Evolutionary conservation across 1,139 yeast genomes (phyloP).

Genomic region (Pichia cactophila): DNA sequence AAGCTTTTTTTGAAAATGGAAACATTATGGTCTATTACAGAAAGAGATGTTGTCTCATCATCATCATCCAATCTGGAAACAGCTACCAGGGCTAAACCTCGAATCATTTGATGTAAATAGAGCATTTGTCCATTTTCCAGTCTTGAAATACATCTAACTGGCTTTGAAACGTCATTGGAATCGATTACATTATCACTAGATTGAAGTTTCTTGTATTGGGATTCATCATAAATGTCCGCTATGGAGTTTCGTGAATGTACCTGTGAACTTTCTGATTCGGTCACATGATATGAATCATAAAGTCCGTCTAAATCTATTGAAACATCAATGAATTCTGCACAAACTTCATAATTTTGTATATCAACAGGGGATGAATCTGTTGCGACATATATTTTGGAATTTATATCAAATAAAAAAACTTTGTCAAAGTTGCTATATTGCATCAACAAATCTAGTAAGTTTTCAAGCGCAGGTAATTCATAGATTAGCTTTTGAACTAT

Average conservation of each 20-base stretch:
- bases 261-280: not conserved
- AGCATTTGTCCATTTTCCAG: slow-evolving; percentile 77
- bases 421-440: slow-evolving; percentile 88
- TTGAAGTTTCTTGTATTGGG: not conserved
- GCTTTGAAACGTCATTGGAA: slow-evolving; percentile 15
- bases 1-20: slow-evolving; percentile 72
- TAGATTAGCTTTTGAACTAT: slow-evolving; percentile 87
- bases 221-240: slow-evolving; percentile 11
- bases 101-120: slow-evolving; percentile 83
- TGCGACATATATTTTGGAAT: slow-evolving; percentile 91
- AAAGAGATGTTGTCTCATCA: slow-evolving; percentile 36
- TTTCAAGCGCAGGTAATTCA: slow-evolving; percentile 82
- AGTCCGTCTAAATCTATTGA: slow-evolving; percentile 80
- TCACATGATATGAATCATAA: slow-evolving; percentile 35
- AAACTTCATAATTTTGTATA: slow-evolving; percentile 89
- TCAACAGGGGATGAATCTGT: slow-evolving; percentile 96
- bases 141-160: slow-evolving; percentile 62
- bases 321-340: slow-evolving; percentile 94
- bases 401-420: slow-evolving; percentile 84
- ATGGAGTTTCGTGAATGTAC: slow-evolving; percentile 6
- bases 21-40: slow-evolving; percentile 85
- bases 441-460: slow-evolving; percentile 79
- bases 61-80: slow-evolving; percentile 61
- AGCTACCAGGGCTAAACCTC: slow-evolving; percentile 88
- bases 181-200: slow-evolving; percentile 3